Evolutionary conservation across 768 basidiomycete genomes (phyloP).

Genomic region (Mycena galopus): DNA sequence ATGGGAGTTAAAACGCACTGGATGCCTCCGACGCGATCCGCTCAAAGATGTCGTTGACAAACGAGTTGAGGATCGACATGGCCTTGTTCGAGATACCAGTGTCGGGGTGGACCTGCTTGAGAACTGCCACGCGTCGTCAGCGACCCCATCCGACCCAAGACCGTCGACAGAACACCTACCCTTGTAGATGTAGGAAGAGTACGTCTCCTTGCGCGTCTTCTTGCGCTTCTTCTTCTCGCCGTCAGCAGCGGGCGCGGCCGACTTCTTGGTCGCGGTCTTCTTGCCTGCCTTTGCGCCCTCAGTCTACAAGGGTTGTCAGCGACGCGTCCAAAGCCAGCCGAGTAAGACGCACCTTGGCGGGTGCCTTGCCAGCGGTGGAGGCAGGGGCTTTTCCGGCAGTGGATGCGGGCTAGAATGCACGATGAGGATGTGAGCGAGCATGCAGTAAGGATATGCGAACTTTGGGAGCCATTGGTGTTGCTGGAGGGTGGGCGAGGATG

Average conservation of each 20-base stretch:
- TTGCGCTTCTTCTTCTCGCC: slow-evolving; percentile 86
- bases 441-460: slow-evolving; percentile 32
- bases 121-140: slow-evolving; percentile 62
- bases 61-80: slow-evolving; percentile 96
- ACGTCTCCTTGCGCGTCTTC: slow-evolving; percentile 86
- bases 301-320: slow-evolving; percentile 23
- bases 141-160: not conserved
- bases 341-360: slow-evolving; percentile 52
- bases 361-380: slow-evolving; percentile 73
- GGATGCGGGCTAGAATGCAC: slow-evolving; percentile 65
- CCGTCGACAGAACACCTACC: slow-evolving; percentile 20
- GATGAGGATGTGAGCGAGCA: slow-evolving; percentile 9
- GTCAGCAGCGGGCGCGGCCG: slow-evolving; percentile 59
- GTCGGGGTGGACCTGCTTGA: slow-evolving; percentile 98
- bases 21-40: slow-evolving; percentile 94
- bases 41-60: slow-evolving; percentile 96
- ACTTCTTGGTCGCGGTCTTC: slow-evolving; percentile 72
- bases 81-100: slow-evolving; percentile 99
- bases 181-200: slow-evolving; percentile 82
- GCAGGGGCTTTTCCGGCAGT: slow-evolving; percentile 82
- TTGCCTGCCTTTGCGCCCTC: slow-evolving; percentile 66
- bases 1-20: slow-evolving; percentile 61
- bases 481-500: not conserved
- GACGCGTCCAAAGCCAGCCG: not conserved
- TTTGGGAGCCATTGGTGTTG: slow-evolving; percentile 52